Percentiles rank a stretch among this genome's conserved stretches.
These are phyloP conservation scores for Hortiboletus campestris DNA, from an alignment of 768 basidiomycete species.

Conservation along the genomic window DNA sequence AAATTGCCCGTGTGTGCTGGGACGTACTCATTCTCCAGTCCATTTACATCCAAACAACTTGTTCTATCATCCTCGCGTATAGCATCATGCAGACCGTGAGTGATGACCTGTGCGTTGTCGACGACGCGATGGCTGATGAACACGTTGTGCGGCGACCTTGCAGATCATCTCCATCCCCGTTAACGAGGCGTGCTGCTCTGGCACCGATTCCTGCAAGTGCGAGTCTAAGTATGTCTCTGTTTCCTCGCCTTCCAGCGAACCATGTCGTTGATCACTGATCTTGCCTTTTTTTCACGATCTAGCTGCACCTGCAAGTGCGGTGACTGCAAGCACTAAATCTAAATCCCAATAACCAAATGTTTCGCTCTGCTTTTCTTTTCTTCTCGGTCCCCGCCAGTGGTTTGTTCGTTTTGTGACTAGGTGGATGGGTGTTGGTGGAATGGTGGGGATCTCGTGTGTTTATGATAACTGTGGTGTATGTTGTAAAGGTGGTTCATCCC, in stretches of 20 bases:
- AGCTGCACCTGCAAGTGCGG: conserved; percentile 15
- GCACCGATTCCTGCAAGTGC: conserved; percentile 3
- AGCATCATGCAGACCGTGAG: conserved; percentile 22
- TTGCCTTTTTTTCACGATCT: not conserved
- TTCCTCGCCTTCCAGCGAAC: not conserved
- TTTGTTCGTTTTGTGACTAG: not conserved
- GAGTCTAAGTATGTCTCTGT: not conserved
- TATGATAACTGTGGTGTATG: not conserved
- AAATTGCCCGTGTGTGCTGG: not conserved
- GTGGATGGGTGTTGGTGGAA: not conserved
- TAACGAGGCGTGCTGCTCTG: conserved; percentile 16
- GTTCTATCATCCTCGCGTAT: not conserved
- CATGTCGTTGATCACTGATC: not conserved
- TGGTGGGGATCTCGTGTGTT: not conserved
- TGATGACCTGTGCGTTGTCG: not conserved
- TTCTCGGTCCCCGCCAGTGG: not conserved
- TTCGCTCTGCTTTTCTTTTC: no score
- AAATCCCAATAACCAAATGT: not conserved
- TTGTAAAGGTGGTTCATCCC: not conserved
- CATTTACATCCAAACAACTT: not conserved
- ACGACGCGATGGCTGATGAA: not conserved
- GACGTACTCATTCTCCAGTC: not conserved
- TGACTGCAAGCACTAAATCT: conserved; percentile 16
- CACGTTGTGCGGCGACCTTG: not conserved
- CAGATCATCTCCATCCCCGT: conserved; percentile 7